Evolutionary conservation across 305 asterid species (phyloP).

Genomic region (Solanum aculeatissimum): DNA sequence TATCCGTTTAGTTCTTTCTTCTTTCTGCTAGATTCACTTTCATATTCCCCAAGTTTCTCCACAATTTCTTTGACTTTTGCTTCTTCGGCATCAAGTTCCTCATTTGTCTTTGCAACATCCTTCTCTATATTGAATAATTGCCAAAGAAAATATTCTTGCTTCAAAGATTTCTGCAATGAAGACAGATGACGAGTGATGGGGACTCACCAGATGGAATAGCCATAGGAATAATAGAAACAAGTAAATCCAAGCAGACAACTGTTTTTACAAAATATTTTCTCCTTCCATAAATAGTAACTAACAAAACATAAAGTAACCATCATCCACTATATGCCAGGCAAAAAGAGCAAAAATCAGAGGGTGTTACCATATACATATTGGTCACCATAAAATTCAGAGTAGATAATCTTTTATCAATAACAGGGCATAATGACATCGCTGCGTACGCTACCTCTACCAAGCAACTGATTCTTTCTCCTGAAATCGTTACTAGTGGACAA

Average conservation of each 20-base stretch:
- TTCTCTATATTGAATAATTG: slow-evolving; percentile 72
- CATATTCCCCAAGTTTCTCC: slow-evolving; percentile 63
- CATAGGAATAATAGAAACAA: not conserved
- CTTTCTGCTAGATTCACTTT: slow-evolving; percentile 62
- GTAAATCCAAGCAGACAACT: not conserved
- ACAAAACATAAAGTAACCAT: not conserved
- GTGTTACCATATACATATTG: not conserved
- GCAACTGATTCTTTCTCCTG: not conserved
- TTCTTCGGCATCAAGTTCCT: slow-evolving; percentile 77
- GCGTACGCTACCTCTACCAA: not conserved
- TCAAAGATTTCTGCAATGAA: slow-evolving; percentile 64
- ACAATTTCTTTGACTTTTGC: slow-evolving; percentile 62
- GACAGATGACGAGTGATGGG: not conserved
- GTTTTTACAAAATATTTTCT: not conserved
- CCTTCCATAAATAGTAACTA: not conserved
- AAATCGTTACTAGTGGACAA: not conserved
- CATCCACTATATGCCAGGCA: not conserved
- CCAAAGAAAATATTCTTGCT: slow-evolving; percentile 91
- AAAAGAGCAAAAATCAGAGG: not conserved
- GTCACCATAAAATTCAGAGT: not conserved
- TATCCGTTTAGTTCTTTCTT: slow-evolving; percentile 73
- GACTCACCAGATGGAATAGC: not conserved
- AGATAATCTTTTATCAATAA: not conserved
- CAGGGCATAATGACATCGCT: not conserved
- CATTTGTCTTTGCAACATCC: slow-evolving; percentile 65